Conservation (phyloP, 2,329 filamentous ascomycete species). For the Fusarium dimerum region DNA sequence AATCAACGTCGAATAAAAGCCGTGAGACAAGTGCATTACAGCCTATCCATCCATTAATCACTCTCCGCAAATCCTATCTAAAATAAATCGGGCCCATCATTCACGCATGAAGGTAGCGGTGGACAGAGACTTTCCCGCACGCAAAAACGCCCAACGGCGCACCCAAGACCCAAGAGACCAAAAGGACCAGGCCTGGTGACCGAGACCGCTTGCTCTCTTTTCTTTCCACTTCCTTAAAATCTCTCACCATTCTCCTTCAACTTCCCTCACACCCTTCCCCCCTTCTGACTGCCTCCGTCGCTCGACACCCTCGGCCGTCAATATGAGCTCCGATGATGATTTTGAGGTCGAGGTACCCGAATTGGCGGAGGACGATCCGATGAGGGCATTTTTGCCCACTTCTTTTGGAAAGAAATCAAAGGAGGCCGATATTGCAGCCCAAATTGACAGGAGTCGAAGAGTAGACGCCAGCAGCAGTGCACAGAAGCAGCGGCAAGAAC, state of each 20-base stretch:
- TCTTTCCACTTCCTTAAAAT: slow-evolving; percentile 19
- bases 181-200: slow-evolving; percentile 10
- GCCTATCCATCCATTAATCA: slow-evolving; percentile 10
- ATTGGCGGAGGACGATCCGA: slow-evolving; percentile 64
- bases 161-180: slow-evolving; percentile 10
- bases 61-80: slow-evolving; percentile 21
- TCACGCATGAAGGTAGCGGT: slow-evolving; percentile 9
- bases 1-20: neutral
- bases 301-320: slow-evolving; percentile 9
- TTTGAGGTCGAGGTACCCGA: slow-evolving; percentile 56
- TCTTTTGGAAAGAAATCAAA: slow-evolving; percentile 83
- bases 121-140: slow-evolving; percentile 18
- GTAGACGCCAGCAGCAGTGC: slow-evolving; percentile 30
- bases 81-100: slow-evolving; percentile 26
- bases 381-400: slow-evolving; percentile 76
- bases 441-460: slow-evolving; percentile 79
- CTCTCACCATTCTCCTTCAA: slow-evolving; percentile 14
- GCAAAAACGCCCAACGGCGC: slow-evolving; percentile 18
- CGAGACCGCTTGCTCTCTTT: slow-evolving; percentile 15
- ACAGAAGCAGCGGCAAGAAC: slow-evolving; percentile 13
- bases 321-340: slow-evolving; percentile 63
- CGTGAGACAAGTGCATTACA: slow-evolving; percentile 18
- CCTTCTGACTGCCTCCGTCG: slow-evolving; percentile 12
- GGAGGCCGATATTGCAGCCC: slow-evolving; percentile 72
- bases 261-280: slow-evolving; percentile 20